These are phyloP conservation scores for Rhodotorula sphaerocarpa DNA, from an alignment of 768 basidiomycete genomes.

Conservation along the genomic window DNA sequence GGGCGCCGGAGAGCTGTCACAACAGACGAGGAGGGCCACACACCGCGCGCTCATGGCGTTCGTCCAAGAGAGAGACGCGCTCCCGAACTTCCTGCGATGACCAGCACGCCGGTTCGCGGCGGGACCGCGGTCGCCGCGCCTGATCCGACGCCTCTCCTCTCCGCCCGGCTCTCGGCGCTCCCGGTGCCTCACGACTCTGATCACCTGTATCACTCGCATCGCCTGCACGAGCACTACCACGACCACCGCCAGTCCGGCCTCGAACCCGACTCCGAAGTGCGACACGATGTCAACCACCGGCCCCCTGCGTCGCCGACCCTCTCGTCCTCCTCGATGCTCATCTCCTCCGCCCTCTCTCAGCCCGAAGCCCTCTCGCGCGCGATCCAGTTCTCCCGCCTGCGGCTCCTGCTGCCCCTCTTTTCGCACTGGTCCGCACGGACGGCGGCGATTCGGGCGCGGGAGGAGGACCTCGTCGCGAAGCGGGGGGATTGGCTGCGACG, in stretches of 20 bases:
- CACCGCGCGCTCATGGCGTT: too few relatives aligned
- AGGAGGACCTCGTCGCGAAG: not conserved
- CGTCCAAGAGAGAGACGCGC: too few relatives aligned
- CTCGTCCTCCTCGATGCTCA: not conserved
- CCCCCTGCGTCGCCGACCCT: not conserved
- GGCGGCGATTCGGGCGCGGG: not conserved
- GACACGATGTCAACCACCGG: not conserved
- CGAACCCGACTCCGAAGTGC: too few relatives aligned
- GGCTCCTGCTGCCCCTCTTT: not conserved
- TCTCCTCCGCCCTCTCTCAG: conserved; percentile 1
- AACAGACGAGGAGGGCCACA: not conserved
- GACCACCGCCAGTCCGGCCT: too few relatives aligned
- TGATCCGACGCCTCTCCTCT: not conserved
- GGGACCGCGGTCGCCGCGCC: too few relatives aligned
- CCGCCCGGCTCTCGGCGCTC: too few relatives aligned
- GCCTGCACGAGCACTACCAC: too few relatives aligned
- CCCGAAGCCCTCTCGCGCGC: conserved; percentile 13
- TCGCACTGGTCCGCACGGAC: conserved; percentile 1
- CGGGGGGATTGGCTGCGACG: conserved; percentile 8
- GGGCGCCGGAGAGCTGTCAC: not conserved
- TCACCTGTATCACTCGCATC: too few relatives aligned
- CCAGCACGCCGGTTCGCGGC: too few relatives aligned
- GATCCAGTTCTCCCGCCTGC: not conserved
- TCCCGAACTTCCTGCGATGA: too few relatives aligned
- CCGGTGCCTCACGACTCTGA: too few relatives aligned